Conservation (phyloP, 1,284 basidiomycete genomes). For the Ganoderma leucocontextum region DNA sequence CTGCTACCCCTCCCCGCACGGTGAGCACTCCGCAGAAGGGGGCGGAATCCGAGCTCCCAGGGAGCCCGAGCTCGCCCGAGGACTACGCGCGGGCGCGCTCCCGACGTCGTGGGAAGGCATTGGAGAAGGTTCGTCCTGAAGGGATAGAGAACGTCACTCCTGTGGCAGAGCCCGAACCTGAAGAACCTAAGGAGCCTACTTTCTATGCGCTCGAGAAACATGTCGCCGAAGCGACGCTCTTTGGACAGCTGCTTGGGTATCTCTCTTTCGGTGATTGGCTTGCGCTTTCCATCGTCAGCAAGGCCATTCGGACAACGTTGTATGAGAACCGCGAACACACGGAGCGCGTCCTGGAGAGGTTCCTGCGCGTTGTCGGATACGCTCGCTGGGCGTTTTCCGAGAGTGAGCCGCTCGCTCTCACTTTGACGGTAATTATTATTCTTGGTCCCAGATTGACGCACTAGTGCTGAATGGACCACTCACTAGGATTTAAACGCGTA, state of each 20-base stretch:
- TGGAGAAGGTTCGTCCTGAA: conserved; percentile 50
- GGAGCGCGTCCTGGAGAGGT: conserved; percentile 73
- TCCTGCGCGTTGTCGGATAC: conserved; percentile 75
- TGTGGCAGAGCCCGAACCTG: conserved; percentile 23
- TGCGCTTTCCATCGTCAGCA: conserved; percentile 60
- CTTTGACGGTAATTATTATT: conserved; percentile 59
- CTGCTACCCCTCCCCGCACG: conserved; percentile 7
- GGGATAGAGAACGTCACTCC: conserved; percentile 30
- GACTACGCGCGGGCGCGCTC: conserved; percentile 50
- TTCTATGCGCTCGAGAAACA: conserved; percentile 62
- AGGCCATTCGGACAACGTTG: conserved; percentile 57
- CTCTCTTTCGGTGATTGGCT: conserved; percentile 76
- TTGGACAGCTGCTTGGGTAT: conserved; percentile 60
- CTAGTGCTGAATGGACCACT: conserved; percentile 9
- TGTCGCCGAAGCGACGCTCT: conserved; percentile 56
- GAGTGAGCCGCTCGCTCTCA: conserved; percentile 65
- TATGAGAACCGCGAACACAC: conserved; percentile 58
- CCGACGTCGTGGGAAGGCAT: conserved; percentile 48
- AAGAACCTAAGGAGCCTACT: conserved; percentile 43
- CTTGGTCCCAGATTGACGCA: background rate
- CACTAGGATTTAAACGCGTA: conserved; percentile 77
- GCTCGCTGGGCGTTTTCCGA: conserved; percentile 65
- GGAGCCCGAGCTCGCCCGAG: conserved; percentile 45
- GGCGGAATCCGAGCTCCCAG: conserved; percentile 27
- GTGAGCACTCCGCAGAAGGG: conserved; percentile 4